These are phyloP conservation scores for Elsinoe batatas DNA, from an alignment of 2,329 filamentous ascomycete species.

Conservation along the genomic window DNA sequence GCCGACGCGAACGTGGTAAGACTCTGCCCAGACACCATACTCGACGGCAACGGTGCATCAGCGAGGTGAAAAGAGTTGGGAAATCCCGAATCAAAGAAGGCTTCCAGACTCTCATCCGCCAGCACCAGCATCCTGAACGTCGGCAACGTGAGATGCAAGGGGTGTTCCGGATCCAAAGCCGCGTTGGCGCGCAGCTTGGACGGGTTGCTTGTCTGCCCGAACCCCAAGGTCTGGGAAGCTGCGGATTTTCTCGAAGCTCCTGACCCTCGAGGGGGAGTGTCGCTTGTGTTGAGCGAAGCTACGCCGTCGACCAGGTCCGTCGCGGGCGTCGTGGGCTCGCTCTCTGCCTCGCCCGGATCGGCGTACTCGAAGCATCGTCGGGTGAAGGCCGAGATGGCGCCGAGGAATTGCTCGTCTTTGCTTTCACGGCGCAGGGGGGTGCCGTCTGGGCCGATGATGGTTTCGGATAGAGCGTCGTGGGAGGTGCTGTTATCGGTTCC, in stretches of 20 bases:
- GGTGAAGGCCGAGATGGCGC: slow-evolving; percentile 91
- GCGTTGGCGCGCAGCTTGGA: slow-evolving; percentile 73
- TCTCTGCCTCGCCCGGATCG: slow-evolving; percentile 65
- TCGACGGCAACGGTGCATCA: slow-evolving; percentile 46
- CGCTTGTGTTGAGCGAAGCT: slow-evolving; percentile 19
- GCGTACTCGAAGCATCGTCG: slow-evolving; percentile 95
- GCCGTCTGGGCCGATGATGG: slow-evolving; percentile 23
- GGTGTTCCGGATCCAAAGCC: slow-evolving; percentile 84
- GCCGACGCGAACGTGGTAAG: slow-evolving; percentile 67
- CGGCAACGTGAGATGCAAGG: slow-evolving; percentile 87
- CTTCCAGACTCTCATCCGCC: slow-evolving; percentile 87
- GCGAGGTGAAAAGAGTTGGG: slow-evolving; percentile 84
- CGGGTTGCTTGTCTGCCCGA: slow-evolving; percentile 34
- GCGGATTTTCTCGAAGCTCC: neutral
- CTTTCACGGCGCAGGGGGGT: slow-evolving; percentile 36
- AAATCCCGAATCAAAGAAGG: slow-evolving; percentile 96
- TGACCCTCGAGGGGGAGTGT: slow-evolving; percentile 17
- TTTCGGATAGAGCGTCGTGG: slow-evolving; percentile 42
- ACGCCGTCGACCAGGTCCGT: slow-evolving; percentile 40
- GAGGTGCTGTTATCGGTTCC: slow-evolving; percentile 28
- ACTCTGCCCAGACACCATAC: slow-evolving; percentile 50
- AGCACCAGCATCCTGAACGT: slow-evolving; percentile 98
- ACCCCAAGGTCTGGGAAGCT: slow-evolving; percentile 21
- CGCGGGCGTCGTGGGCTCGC: neutral
- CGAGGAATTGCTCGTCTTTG: slow-evolving; percentile 79